Base-by-base conservation (phyloP, 2,329 filamentous ascomycete genomes). In the Epichloe amarillans region DNA sequence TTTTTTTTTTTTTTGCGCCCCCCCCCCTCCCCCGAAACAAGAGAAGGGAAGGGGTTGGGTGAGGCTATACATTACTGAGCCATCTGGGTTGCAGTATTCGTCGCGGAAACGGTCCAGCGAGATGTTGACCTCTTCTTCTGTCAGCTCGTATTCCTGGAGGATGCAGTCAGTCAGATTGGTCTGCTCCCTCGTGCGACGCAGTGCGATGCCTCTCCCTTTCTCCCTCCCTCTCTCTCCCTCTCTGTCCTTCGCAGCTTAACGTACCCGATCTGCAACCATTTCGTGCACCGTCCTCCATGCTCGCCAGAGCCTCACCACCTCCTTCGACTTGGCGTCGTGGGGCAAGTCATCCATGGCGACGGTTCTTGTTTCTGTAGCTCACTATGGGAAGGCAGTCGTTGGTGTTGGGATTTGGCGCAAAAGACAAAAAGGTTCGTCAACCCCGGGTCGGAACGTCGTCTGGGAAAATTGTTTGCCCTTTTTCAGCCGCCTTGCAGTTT, bases 261-360 rank as follows among this genome's bases (percentile, higher is more conserved):
- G 61, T 79, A 95, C 90, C 67, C 91, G 75, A 68, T 97, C 93
- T 55, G 79, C 76, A 60, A 93, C 84, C 91, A 98, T 95, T 76
- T 98, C 88, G 69, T 95, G 88, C 46, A 89, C 83, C 8, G 93
- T 98, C 69, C 83, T 82, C 81, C 88, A 94, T 61, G 90, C 88
- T 68, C 91, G 86, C 91, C 93, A 98, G 59, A 96, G 80, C 64
- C 86, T 82, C 62, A 77, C 72, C 46, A 76, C 67, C 67, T 73
- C 71, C 65, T 76, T 75, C 57, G 71, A 67, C 66, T 73, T 74
- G 56, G 70, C 70, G 43, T 74, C 68, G 51, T 74, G 73, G 49
- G 72, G 69, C 64, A 73, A 68, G 60, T 63, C 62, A 57, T 70
- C 67, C 69, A 72, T 71, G 38, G 50, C 60, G 54, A 17, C 14